Conservation (phyloP, 306 rosid species). For the Fagus crenata region DNA sequence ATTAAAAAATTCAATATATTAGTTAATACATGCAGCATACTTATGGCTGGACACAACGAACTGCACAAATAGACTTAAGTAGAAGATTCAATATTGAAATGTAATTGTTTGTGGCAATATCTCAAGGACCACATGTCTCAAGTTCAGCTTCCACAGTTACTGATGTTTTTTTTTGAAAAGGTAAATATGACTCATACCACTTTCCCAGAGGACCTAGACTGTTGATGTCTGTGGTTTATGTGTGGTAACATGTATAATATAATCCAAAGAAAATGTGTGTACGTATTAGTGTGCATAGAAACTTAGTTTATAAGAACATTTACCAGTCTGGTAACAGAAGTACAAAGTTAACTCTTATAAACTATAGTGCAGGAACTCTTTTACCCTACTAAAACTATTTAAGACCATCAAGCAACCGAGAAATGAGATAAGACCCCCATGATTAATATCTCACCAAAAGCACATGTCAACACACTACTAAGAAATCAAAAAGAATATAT, state of each 20-base stretch:
- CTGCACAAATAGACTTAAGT: neutral
- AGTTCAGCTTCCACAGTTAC: neutral
- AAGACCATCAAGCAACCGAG: neutral
- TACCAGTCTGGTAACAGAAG: neutral
- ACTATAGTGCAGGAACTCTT: neutral
- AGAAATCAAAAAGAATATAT: neutral
- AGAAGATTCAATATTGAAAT: neutral
- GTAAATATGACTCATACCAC: neutral
- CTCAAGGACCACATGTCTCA: neutral
- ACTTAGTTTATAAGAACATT: neutral
- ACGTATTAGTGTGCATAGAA: neutral
- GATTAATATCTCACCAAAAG: neutral
- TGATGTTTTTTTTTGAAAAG: neutral
- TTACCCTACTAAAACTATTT: neutral
- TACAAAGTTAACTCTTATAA: conserved; percentile 1
- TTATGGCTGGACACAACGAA: neutral
- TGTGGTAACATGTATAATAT: neutral
- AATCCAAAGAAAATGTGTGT: neutral
- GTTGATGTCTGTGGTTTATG: neutral
- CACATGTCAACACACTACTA: neutral
- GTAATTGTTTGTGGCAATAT: neutral
- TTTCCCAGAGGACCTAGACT: neutral
- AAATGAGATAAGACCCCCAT: neutral
- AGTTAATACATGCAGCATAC: neutral
- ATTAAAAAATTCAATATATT: neutral